Conservation (phyloP, 495 filamentous ascomycete species). For the Eremomyces bilateralis region DNA sequence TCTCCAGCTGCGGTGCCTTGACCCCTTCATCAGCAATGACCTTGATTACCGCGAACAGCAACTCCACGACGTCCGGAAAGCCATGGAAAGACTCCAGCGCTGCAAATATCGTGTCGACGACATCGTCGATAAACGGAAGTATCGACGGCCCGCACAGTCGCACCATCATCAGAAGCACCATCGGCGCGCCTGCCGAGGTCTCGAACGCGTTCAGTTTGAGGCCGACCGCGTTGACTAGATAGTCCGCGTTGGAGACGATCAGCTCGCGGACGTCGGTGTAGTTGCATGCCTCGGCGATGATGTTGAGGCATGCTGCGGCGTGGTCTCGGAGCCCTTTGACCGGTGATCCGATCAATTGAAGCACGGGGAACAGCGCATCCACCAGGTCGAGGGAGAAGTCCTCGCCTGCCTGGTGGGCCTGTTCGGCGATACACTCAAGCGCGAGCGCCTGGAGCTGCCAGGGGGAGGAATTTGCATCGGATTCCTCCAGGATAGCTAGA, state of each 20-base stretch:
- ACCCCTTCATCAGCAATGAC: conserved; percentile 66
- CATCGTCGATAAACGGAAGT: conserved; percentile 78
- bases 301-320: conserved; percentile 65
- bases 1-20: conserved; percentile 36
- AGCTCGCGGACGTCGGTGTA: conserved; percentile 56
- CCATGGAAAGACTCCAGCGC: conserved; percentile 86
- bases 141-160: conserved; percentile 60
- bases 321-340: conserved; percentile 50
- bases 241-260: conserved; percentile 84
- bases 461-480: conserved; percentile 30
- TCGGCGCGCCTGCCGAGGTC: conserved; percentile 72
- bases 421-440: conserved; percentile 18
- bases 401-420: conserved; percentile 19
- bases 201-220: conserved; percentile 80
- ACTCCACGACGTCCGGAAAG: conserved; percentile 67
- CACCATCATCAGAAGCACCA: conserved; percentile 89
- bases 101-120: conserved; percentile 71
- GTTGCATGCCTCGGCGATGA: conserved; percentile 49
- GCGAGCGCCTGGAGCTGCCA: conserved; percentile 33
- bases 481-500: conserved; percentile 33
- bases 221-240: conserved; percentile 82
- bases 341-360: conserved; percentile 63
- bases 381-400: conserved; percentile 71
- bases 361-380: conserved; percentile 73
- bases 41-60: conserved; percentile 60